These are phyloP conservation scores for Amphirosellinia nigrospora DNA, from an alignment of 495 filamentous ascomycete genomes.

Conservation along the genomic window DNA sequence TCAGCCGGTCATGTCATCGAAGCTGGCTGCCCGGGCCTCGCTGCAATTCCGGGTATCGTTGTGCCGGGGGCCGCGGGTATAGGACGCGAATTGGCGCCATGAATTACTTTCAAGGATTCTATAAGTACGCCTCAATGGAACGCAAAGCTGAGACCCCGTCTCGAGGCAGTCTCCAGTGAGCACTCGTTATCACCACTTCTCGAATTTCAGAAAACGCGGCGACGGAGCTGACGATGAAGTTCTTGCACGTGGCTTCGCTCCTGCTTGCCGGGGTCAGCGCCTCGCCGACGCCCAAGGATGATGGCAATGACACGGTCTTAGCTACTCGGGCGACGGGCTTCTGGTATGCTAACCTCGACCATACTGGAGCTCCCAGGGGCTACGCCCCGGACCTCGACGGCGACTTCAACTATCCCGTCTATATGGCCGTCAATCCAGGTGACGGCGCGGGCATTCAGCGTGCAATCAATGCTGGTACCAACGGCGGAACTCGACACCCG, in stretches of 20 bases:
- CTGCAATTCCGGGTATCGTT: slow-evolving; percentile 8
- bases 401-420: slow-evolving; percentile 45
- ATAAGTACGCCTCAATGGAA: slow-evolving; percentile 11
- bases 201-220: neutral
- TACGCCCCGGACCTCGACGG: slow-evolving; percentile 46
- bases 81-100: neutral
- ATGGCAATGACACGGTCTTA: slow-evolving; percentile 29
- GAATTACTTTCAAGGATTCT: neutral
- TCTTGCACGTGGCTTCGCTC: slow-evolving; percentile 12
- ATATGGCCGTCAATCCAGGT: slow-evolving; percentile 40
- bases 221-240: slow-evolving; percentile 5
- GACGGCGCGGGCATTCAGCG: slow-evolving; percentile 46
- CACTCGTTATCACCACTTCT: neutral
- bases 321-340: slow-evolving; percentile 39
- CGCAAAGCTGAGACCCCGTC: neutral
- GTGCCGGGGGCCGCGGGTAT: neutral
- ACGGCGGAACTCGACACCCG: slow-evolving; percentile 38
- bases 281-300: slow-evolving; percentile 11
- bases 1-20: neutral
- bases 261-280: slow-evolving; percentile 14
- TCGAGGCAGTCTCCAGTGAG: neutral
- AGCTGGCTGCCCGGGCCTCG: neutral
- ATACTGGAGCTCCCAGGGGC: slow-evolving; percentile 38
- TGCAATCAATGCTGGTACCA: slow-evolving; percentile 40
- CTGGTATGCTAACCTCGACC: slow-evolving; percentile 48